Percentiles rank a stretch among this genome's conserved stretches.
These are phyloP conservation scores for Paramecium sexaurelia DNA, from an alignment of 73 alveolate species.

Conservation along the genomic window DNA sequence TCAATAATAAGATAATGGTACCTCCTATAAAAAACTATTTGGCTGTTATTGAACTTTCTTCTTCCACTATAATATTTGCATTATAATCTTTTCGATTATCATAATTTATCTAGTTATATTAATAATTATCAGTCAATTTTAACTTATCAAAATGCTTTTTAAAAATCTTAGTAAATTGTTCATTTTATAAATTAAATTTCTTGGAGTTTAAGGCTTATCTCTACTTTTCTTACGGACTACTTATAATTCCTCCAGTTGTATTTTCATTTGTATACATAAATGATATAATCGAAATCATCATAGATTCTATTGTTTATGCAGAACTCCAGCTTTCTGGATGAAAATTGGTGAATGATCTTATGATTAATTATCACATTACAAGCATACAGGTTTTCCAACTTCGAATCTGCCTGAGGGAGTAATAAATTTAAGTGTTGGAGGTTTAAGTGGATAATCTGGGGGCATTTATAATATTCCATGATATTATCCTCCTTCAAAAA, in stretches of 20 bases:
- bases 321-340: conserved; percentile 89
- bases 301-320: conserved; percentile 75
- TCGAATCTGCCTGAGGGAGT: conserved; percentile 84
- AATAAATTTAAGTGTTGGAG: conserved; percentile 78
- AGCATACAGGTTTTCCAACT: conserved; percentile 72
- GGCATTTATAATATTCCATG: conserved; percentile 82
- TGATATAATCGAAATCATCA: conserved; percentile 71
- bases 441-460: conserved; percentile 82
- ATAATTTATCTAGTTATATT: background rate
- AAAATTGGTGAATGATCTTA: conserved; percentile 73
- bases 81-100: background rate
- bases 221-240: conserved; percentile 31
- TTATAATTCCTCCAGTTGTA: conserved; percentile 37
- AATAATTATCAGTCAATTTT: background rate
- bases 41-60: background rate
- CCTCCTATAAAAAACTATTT: background rate
- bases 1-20: background rate
- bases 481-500: conserved; percentile 81
- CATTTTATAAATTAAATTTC: background rate
- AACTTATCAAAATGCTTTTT: conserved; percentile 30
- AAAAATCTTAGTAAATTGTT: background rate
- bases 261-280: conserved; percentile 62
- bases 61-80: background rate
- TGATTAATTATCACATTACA: background rate
- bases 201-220: conserved; percentile 22